Evolutionary conservation across 2,329 filamentous ascomycete species (phyloP), one percentile per base, ranked within the genome.

Genomic region (Paracoccidioides brasiliensis): DNA sequence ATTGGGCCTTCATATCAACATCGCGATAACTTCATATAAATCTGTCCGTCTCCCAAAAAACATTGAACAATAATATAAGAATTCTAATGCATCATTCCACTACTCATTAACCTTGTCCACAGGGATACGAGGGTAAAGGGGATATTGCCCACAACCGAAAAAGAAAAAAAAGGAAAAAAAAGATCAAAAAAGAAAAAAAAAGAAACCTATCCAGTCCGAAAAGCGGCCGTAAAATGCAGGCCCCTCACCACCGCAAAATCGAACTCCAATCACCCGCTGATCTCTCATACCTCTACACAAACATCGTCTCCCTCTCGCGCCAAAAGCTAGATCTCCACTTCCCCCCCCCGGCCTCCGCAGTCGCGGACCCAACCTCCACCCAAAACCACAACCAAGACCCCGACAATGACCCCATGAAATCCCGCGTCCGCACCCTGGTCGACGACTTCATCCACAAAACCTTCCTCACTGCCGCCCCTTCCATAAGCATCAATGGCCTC

Each of bases 231-330:
- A 40, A 45, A 50, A 67, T 69, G 63, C 42, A 58, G 54, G 63
- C 64, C 58, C 62, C 67, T 45, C 70, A 75, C 62, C 70, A 77
- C 61, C 73, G 75, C 61, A 76, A 76, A 63, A 71, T 77, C 63
- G 75, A 77, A 57, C 70, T 77, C n/a, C 75, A 77, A 64, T 73
- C 75, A 46, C 67, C 74, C 55, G 69, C 70, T 57, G 75, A 77
- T 66, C 71, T 77, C 52, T 72, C 70, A 54, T 77, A 75, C 57
- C 73, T 77, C 50, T 72, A 75, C 59, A 64, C 66, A 58, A 77
- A 77, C 63, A 70, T 74, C 32, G 61, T 71, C 55, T 65, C 68
- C 3, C 66, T 72, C 56, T 74, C 75, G 28, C 73, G 70, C 56
- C 67, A 72, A 61, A 77, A 76, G 64, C 67, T 77, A 55, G 74